Conservation (phyloP, 371 early-diverging fungal genomes). For the Umbelopsis sp. region DNA sequence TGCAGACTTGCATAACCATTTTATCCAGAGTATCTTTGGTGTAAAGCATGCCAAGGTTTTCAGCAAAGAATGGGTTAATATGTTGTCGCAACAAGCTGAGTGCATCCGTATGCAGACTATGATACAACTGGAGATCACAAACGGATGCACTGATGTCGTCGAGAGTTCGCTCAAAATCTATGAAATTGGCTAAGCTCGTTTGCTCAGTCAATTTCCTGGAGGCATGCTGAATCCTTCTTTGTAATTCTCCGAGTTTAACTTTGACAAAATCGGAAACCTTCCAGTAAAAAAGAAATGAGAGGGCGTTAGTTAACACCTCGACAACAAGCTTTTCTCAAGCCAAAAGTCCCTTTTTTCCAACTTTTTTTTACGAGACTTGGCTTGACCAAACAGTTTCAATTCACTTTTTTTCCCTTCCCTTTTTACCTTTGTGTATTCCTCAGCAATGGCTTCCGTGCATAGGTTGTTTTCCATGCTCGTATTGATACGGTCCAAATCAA, state of each 20-base stretch:
- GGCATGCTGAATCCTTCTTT: conserved; percentile 4
- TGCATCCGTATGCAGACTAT: not conserved
- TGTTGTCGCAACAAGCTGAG: not conserved
- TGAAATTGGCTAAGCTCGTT: conserved; percentile 9
- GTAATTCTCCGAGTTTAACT: conserved; percentile 19
- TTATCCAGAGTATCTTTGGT: conserved; percentile 1
- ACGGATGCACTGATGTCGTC: conserved; percentile 6
- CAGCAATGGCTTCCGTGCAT: not conserved
- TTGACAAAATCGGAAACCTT: conserved; percentile 15
- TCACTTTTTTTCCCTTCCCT: not conserved
- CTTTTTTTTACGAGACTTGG: not conserved
- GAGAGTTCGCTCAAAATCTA: not conserved
- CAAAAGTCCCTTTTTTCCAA: not conserved
- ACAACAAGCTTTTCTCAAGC: not conserved
- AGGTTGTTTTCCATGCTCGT: not conserved
- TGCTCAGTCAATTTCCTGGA: not conserved
- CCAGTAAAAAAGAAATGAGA: not conserved
- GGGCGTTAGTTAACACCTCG: not conserved
- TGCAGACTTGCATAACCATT: not conserved
- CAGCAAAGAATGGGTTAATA: not conserved
- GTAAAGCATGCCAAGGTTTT: not conserved
- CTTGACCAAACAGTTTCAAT: not conserved
- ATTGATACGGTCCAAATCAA: conserved; percentile 14
- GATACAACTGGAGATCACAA: not conserved
- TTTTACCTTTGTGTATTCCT: conserved; percentile 8